Evolutionary conservation across 176 grass and related monocot genomes (phyloP), one percentile per base, ranked within the genome.

Genomic region (Rhipidocladum racemiflorum): DNA sequence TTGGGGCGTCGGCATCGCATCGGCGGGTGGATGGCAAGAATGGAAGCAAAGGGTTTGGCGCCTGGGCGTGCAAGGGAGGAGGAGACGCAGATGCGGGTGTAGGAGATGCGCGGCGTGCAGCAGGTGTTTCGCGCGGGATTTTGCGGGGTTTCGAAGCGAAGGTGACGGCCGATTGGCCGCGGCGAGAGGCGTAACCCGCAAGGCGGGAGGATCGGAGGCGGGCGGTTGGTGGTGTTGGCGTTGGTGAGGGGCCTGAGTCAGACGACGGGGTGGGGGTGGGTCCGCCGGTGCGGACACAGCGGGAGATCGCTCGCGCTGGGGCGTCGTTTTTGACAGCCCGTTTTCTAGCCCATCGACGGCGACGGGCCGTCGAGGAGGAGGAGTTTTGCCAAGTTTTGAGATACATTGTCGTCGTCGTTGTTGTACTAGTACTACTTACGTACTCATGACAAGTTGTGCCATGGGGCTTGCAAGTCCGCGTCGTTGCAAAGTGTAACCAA

Each of bases 11-110:
- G 80, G 70, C 81, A 77, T 99, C 92, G 92, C 77, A 76, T 88
- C 90, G 92, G 84, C 87, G 73, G 96, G 84, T 95, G 79, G 92
- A 95, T 84, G 92, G 90, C 91, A 90, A 95, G 56, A 98, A 95
- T 87, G 83, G 90, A 98, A 98, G 92, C 96, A 95, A 95, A 87
- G 87, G 81, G 57, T 72, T 89, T 66, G 87, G 28, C 86, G 84
- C 81, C 80, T 18, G 68, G 62, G 62, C 49, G 70, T 72, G n/a
- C 54, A 42, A 12, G n/a, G 20, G 23, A 38, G 6, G 23, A 38
- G 6, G 60, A 32, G 36, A 18, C 35, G n/a, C 8, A 24, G 79
- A 14, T 6, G 84, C 55, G 23, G 61, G 84, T 67, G 57, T 34
- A 55, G 61, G 56, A 25, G 23, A 12, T 46, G 27, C 81, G 64